These are phyloP conservation scores for Epithemia pelagica DNA, from an alignment of 108 stramenopile genomes.

Conservation along the genomic window DNA sequence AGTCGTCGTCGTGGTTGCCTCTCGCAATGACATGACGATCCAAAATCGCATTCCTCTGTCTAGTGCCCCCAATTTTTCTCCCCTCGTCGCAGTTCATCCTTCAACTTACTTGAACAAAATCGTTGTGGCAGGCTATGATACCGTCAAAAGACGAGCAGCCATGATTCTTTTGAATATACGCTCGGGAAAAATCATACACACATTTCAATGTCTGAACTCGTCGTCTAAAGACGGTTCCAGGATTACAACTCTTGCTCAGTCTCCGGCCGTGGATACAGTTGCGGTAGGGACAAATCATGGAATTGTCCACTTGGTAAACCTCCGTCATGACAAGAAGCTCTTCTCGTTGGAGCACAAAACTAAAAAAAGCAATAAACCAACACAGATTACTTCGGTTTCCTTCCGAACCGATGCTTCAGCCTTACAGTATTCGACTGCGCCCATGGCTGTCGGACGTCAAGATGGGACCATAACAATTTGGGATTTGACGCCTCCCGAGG, in stretches of 20 bases:
- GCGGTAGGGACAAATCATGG: slow-evolving; percentile 68
- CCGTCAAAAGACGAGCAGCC: slow-evolving; percentile 24
- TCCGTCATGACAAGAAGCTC: slow-evolving; percentile 52
- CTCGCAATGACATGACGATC: slow-evolving; percentile 40
- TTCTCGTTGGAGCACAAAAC: slow-evolving; percentile 59
- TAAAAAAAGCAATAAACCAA: slow-evolving; percentile 13
- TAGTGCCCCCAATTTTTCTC: slow-evolving; percentile 40
- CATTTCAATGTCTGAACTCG: slow-evolving; percentile 43
- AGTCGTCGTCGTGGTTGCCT: slow-evolving; percentile 55
- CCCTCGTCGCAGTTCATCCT: slow-evolving; percentile 63
- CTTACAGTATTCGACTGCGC: slow-evolving; percentile 65
- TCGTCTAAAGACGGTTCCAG: slow-evolving; percentile 10
- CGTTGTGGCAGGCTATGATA: slow-evolving; percentile 45
- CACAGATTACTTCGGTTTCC: slow-evolving; percentile 57
- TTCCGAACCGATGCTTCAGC: slow-evolving; percentile 81
- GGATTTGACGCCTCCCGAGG: slow-evolving; percentile 66
- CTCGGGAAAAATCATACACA: slow-evolving; percentile 65
- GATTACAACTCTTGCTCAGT: slow-evolving; percentile 60
- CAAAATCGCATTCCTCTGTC: slow-evolving; percentile 53
- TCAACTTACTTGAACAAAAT: slow-evolving; percentile 87
- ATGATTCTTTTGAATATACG: slow-evolving; percentile 73
- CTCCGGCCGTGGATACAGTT: slow-evolving; percentile 81
- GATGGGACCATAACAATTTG: slow-evolving; percentile 78
- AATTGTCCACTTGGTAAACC: slow-evolving; percentile 66
- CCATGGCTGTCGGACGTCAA: slow-evolving; percentile 67